Evolutionary conservation across 2,329 filamentous ascomycete genomes (phyloP), one percentile per base, ranked within the genome.

Genomic region (Scedosporium aurantiacum): DNA sequence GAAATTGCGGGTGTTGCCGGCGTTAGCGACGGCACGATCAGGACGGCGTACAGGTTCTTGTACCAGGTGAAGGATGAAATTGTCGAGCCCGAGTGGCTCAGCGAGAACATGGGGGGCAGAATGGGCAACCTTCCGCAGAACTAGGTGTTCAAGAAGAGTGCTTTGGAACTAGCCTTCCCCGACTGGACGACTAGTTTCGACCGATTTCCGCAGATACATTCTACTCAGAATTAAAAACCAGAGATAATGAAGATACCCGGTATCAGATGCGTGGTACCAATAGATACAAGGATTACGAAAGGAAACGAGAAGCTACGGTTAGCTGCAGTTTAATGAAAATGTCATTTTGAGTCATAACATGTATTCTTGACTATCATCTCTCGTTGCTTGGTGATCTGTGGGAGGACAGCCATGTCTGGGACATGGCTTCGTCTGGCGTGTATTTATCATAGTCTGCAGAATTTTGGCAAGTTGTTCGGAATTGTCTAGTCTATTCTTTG

Each of bases 11-110:
- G 76, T 25, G 87, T 94, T 18, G 91, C 90, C 1, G 90, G 91
- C 66, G 94, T 99, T 28, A 97, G 91, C 71, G 95, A 99, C 70
- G 92, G 94, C 61, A 99, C 94, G 0, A 96, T 99, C 68, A 92
- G 95, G 69, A 95, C 90, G 27, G 92, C 93, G 0, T 99, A 97
- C 79, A 94, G 94, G 71, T 86, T 89, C 69, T 80, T 99, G 57
- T 93, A 92, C 71, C 79, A 81, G 18, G 86, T 88, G 57, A 84
- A 86, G 58, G 86, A 93, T 61, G 80, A 83, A 64, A 76, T 99
- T 63, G 84, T 97, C 68, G 85, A 88, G 66, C 78, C 84, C 59
- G 84, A 88, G 63, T 93, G 90, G 85, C 80, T 93, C 60, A 80
- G 82, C 61, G 84, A 86, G 63, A 88, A 88, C 62, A 82, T 83